Evolutionary conservation across 768 basidiomycete species (phyloP), one percentile per base, ranked within the genome.

Genomic region (Podaxis mareebaensis): DNA sequence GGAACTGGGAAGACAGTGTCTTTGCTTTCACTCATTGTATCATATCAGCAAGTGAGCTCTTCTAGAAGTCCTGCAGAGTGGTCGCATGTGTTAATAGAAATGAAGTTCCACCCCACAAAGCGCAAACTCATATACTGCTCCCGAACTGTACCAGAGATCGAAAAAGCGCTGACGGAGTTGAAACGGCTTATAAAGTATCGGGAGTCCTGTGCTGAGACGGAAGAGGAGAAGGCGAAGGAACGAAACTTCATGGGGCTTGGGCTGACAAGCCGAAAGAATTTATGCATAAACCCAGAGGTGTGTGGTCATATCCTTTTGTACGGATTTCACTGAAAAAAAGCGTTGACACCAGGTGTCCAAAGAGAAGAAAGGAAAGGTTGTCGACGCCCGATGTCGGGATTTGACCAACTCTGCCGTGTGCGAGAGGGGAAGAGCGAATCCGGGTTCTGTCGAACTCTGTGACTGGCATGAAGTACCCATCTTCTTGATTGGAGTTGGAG

Each of bases 1-100:
- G 97, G 97, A 15, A 99, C 97, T 22, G 97, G 97, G 24, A 99
- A 99, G 80, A 99, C 97, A 0, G 97, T 99, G 26, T 98, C 95
- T 11, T 80, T 99, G 8, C 81, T 99, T 17, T 95, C 93, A 2
- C 77, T 99, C 61, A 99, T 99, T 76, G 91, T 99, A 40, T 97
- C 96, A 13, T 99, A 99, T 72, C 96, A 99, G 77, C 95, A 97
- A 80, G 96, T 92, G 64, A 64, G 67, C 28, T 2, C 15, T 63
- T 20, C 10, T 22, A 12, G 33, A 33, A 33, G 33, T 28, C 24
- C 26, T 15, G 20, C 10, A 11, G 15, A n/a, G 12, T 24, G 28
- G 36, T 52, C 49, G 46, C 57, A 46, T 12, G 22, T 51, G 4
- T 22, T 57, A 15, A 64, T 49, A 24, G 20, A 53, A n/a, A 51